Percentiles rank a stretch among this genome's conserved stretches.
Conservation (phyloP, 768 basidiomycete species). For the Leccinellum albellum region DNA sequence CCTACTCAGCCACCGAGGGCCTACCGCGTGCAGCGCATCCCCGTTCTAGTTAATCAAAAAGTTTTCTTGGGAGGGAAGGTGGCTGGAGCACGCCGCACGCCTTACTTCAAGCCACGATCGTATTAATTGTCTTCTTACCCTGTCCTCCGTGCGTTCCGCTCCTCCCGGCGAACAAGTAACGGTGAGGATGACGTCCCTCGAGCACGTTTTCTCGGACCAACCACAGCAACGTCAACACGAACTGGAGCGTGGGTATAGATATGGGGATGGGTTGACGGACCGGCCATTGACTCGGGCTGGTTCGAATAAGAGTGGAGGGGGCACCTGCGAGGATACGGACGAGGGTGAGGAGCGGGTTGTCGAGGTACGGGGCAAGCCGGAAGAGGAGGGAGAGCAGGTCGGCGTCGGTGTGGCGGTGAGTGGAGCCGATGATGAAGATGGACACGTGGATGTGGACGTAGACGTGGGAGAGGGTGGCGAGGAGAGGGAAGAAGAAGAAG, state of each 20-base stretch:
- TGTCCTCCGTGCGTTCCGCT: conserved; percentile 13
- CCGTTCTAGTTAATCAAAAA: background rate
- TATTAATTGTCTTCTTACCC: background rate
- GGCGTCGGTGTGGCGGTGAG: conserved; percentile 14
- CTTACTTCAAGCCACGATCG: background rate
- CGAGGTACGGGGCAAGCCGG: background rate
- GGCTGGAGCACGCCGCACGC: background rate
- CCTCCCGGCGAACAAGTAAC: background rate
- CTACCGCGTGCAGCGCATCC: background rate
- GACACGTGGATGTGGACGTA: background rate
- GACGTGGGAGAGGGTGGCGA: no score
- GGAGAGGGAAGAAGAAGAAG: background rate
- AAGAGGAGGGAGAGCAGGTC: conserved; percentile 1
- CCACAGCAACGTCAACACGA: background rate
- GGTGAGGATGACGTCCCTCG: conserved; percentile 25
- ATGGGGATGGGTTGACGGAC: conserved; percentile 3
- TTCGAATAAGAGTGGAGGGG: background rate
- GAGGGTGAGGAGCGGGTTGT: background rate
- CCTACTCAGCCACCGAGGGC: background rate
- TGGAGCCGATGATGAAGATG: conserved; percentile 9
- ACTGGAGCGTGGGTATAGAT: background rate
- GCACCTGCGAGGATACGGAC: background rate
- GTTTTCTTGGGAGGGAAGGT: background rate
- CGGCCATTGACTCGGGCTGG: background rate
- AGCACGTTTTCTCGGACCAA: conserved; percentile 20